phyloP scores from a whole-genome alignment of 768 basidiomycete genomes.

The Lyophyllum shimeji region DNA sequence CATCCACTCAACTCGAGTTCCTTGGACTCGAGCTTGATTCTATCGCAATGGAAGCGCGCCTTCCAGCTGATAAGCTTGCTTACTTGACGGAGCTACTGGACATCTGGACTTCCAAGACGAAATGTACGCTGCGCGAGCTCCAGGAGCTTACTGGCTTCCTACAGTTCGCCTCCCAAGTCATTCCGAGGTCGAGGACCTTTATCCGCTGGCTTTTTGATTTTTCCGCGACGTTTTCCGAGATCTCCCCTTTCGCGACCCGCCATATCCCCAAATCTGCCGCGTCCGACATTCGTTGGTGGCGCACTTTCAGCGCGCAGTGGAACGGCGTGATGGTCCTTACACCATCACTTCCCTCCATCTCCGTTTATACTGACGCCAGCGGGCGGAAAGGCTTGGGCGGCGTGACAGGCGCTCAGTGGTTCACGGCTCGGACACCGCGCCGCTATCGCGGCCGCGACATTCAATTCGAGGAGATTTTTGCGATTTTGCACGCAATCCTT shows the following conservation, averaged over 20 bases:
- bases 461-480: not conserved
- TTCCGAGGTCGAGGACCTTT: conserved; percentile 27
- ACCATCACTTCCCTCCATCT: conserved; percentile 9
- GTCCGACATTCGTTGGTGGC: conserved; percentile 34
- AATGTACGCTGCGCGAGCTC: conserved; percentile 24
- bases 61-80: conserved; percentile 28
- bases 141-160: conserved; percentile 33
- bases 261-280: conserved; percentile 21
- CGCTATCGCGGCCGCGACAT: not conserved
- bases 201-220: conserved; percentile 28
- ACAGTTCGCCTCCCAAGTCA: conserved; percentile 33
- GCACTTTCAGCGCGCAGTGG: conserved; percentile 21
- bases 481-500: not conserved
- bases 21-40: conserved; percentile 23
- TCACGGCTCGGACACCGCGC: not conserved
- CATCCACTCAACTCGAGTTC: conserved; percentile 20
- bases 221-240: conserved; percentile 23
- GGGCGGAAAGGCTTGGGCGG: conserved; percentile 31
- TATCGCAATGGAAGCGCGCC: conserved; percentile 29
- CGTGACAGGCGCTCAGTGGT: not conserved
- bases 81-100: conserved; percentile 23
- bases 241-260: conserved; percentile 15
- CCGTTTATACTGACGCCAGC: conserved; percentile 33
- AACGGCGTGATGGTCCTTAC: conserved; percentile 25
- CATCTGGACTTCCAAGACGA: conserved; percentile 17